phyloP scores from a whole-genome alignment of 116 monocot species.

The Iris pallida region DNA sequence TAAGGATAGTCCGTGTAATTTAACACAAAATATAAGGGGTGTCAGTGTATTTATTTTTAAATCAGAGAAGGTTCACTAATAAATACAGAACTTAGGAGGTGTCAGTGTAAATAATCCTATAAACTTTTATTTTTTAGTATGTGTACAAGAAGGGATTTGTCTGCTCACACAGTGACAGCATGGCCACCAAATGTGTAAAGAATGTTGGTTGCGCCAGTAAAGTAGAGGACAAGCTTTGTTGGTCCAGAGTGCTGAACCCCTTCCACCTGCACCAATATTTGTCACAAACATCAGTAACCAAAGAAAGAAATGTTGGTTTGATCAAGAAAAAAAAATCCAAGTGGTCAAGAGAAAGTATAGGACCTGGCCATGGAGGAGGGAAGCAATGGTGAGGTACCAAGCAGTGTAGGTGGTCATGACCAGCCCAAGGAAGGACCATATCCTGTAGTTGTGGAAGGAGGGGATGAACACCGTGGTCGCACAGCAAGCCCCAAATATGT shows the following conservation, averaged over 20 bases:
- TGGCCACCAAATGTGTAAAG: conserved; percentile 38
- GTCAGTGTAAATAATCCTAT: too few relatives aligned
- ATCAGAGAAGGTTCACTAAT: too few relatives aligned
- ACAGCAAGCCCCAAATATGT: conserved; percentile 38
- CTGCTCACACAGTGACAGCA: conserved; percentile 34
- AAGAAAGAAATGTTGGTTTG: neutral
- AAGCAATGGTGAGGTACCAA: conserved; percentile 36
- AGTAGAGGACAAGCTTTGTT: conserved; percentile 28
- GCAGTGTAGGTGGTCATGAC: conserved; percentile 38
- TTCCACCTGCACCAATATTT: conserved; percentile 7
- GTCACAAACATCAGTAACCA: neutral
- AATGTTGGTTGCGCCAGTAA: conserved; percentile 38
- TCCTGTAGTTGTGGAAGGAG: conserved; percentile 37
- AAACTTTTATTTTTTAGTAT: too few relatives aligned
- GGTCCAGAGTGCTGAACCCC: conserved; percentile 25
- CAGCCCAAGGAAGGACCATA: conserved; percentile 37
- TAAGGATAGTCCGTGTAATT: too few relatives aligned
- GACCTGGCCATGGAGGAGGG: conserved; percentile 44
- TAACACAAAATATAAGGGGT: too few relatives aligned
- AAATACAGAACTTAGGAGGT: too few relatives aligned
- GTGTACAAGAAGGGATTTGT: neutral
- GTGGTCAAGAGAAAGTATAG: neutral
- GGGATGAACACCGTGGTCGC: conserved; percentile 37
- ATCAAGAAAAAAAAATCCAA: neutral
- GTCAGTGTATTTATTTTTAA: too few relatives aligned